Base-by-base conservation (phyloP, 257 asterid genomes). In the Cinchona pubescens region DNA sequence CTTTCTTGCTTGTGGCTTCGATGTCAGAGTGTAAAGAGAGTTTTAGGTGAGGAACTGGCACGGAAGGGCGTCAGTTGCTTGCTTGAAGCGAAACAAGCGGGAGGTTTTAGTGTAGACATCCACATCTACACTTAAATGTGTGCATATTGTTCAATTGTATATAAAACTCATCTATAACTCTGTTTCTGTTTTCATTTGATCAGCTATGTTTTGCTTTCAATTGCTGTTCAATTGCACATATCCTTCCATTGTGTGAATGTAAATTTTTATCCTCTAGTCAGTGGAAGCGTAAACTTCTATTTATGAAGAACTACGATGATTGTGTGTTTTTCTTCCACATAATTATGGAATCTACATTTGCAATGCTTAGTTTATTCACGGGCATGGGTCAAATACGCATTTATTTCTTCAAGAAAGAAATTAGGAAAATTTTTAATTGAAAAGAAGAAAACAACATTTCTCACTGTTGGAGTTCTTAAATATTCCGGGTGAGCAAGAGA, bases 1-100 rank as follows among this genome's bases (percentile, higher is more conserved):
- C 83, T 89, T 59, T 87, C 89, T 16, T 83, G 85, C 79, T 67
- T 82, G 77, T 90, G 89, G 90, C 76, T 86, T 29, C 80, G 66
- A 19, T 86, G 79, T 29, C 79, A 77, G 65, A 62, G 77, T 61
- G 72, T 45, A 32, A 82, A 76, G 80, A 81, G 79, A 73, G 72
- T 75, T 23, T 46, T 73, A 27, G 75, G 68, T 25, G 75, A 84
- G 79, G 62, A 85, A 78, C 46, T 46, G 25, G 58, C 74, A 34
- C n/a, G 53, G 70, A 61, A 72, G 73, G 69, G n/a, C n/a, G n/a
- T n/a, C n/a, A 81, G 72, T 73, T 53, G 72, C 72, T 62, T 63
- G n/a, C 63, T 69, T 34, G 73, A 77, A 25, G 80, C 60, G 42
- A 49, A 86, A 62, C 77, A 74, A 61, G 71, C 72, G 10, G 86